phyloP scores from a whole-genome alignment of 2,329 filamentous ascomycete species.

The Tympanopsis confertula region DNA sequence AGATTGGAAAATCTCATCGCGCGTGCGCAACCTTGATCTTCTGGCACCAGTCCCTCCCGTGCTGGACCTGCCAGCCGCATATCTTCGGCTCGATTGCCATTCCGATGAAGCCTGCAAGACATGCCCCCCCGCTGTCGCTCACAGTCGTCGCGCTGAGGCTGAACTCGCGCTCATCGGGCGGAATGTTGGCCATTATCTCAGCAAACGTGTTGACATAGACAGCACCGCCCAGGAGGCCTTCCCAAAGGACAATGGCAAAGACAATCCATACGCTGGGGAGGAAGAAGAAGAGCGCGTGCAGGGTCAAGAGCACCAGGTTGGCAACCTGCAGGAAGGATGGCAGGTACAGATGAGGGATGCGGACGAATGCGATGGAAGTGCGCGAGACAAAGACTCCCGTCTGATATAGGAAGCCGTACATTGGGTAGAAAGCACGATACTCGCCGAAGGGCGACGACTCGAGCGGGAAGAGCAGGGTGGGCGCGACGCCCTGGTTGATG shows the following conservation, averaged over 20 bases:
- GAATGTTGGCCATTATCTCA: constrained; percentile 54
- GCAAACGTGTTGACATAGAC: constrained; percentile 67
- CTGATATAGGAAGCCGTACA: constrained; percentile 63
- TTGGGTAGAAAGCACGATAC: constrained; percentile 60
- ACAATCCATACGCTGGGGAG: constrained; percentile 55
- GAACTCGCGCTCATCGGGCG: constrained; percentile 54
- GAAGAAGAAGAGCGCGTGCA: constrained; percentile 52
- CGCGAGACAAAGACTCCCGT: constrained; percentile 62
- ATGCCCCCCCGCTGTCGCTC: constrained; percentile 59
- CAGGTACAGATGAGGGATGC: constrained; percentile 53
- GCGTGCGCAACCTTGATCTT: constrained; percentile 17
- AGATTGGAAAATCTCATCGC: no score
- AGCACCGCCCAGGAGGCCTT: constrained; percentile 57
- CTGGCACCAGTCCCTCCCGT: constrained; percentile 44
- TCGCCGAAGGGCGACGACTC: constrained; percentile 45
- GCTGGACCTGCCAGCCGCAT: constrained; percentile 51
- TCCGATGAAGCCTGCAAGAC: constrained; percentile 55
- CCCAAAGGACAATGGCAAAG: constrained; percentile 59
- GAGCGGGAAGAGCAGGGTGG: constrained; percentile 58
- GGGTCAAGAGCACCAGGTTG: constrained; percentile 45
- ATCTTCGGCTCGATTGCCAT: constrained; percentile 54
- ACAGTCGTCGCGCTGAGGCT: constrained; percentile 59
- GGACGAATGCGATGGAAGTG: constrained; percentile 58
- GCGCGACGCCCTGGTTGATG: constrained; percentile 62
- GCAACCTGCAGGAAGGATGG: constrained; percentile 52